Base-by-base conservation (phyloP, 495 filamentous ascomycete genomes). In the Penicillium goetzii region DNA sequence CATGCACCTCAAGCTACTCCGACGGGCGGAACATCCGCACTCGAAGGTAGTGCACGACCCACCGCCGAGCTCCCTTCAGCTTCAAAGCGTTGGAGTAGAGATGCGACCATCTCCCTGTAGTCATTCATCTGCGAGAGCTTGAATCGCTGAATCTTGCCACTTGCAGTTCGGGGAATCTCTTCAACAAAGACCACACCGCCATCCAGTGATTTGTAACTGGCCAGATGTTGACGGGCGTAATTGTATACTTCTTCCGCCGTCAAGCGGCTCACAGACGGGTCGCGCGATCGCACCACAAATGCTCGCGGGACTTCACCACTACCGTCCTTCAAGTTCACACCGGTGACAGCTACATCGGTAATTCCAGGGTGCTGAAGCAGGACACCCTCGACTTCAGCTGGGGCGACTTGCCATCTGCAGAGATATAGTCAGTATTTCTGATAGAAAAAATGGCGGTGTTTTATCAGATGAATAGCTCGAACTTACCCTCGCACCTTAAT, bases 341-440 rank as follows among this genome's bases (percentile, higher is more conserved):
- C 92, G 9, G 93, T 87, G 11, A 97, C 91, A 0, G 89, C 93
- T 0, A 84, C 91, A 72, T 97, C 91, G 30, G 77, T 70, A 43
- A 97, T 83, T 0, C 82, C 80, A 3, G 85, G 86, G 60, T 90
- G 88, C 23, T 87, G 84, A 3, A 96, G 79, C 5, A 97, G 81
- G 1, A 93, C 73, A 0, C 84, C 86, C 71, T 97, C 93, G 1
- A 97, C 76, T 77, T 97, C 93, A 0, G 93, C 91, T 0, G 93
- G 93, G 2, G 92, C 90, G 4, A 97, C 91, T 76, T 97, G 93
- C 68, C 78, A 80, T 60, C 78, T 80, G 41, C 15, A 41, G 21
- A 47, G 3, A 14, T 28, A 9, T 26, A 50, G 53, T 65, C 38
- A 60, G 60, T 33, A 26, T 33, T 38, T 40, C 12, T 15, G 19